These are phyloP conservation scores for Phellinidium pouzarii DNA, from an alignment of 1,284 basidiomycete species.

Conservation along the genomic window DNA sequence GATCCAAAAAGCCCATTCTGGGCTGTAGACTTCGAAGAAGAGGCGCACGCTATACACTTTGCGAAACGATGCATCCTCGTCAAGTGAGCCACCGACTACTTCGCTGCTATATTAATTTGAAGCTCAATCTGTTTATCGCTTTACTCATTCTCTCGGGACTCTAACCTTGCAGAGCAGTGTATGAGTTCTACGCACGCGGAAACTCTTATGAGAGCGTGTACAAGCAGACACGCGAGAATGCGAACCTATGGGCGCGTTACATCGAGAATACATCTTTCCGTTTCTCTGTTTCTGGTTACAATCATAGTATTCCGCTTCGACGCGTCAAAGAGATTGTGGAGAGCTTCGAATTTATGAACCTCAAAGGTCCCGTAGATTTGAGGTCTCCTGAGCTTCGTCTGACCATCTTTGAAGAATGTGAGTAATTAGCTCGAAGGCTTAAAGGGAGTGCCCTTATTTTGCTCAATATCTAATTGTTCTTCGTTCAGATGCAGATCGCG, in stretches of 20 bases:
- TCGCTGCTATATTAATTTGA: not conserved
- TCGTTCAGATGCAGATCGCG: conserved; percentile 41
- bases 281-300: conserved; percentile 73
- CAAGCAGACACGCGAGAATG: conserved; percentile 40
- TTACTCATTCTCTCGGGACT: conserved; percentile 3
- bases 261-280: conserved; percentile 69
- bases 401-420: conserved; percentile 89
- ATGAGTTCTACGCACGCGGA: conserved; percentile 71
- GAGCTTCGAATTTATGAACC: conserved; percentile 80
- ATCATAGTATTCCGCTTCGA: conserved; percentile 63
- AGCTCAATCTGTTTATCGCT: not conserved
- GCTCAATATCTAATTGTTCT: not conserved
- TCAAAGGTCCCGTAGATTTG: conserved; percentile 80
- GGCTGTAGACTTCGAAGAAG: conserved; percentile 61
- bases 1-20: conserved; percentile 68
- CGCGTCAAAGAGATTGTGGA: conserved; percentile 70
- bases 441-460: conserved; percentile 1
- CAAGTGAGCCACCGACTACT: conserved; percentile 49
- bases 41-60: conserved; percentile 70
- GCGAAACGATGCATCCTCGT: conserved; percentile 78
- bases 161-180: conserved; percentile 51
- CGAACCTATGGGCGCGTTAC: conserved; percentile 54
- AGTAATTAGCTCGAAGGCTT: conserved; percentile 21
- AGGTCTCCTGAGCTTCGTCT: conserved; percentile 75
- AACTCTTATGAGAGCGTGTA: conserved; percentile 68